Base-by-base conservation (phyloP, 768 basidiomycete genomes). In the Cyclocybe aegerita region DNA sequence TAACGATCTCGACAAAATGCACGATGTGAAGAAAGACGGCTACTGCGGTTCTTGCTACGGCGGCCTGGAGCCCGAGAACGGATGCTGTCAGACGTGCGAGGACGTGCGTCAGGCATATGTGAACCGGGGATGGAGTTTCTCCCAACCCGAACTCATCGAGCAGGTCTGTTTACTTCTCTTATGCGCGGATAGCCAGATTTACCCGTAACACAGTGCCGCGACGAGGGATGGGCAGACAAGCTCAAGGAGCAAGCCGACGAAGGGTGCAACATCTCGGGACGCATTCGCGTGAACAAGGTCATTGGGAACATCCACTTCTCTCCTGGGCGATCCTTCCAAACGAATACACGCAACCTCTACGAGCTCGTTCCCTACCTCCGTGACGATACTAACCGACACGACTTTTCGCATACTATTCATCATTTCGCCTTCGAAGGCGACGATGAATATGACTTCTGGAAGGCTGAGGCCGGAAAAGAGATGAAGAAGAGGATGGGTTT, bases 31-130 rank as follows among this genome's bases (percentile, higher is more conserved):
- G 65, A 68, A 78, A 43, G 68, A 71, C 0, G 77, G 75, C 51
- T 95, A 93, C 65, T 98, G 96, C 70, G 97, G 97, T 4, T 96
- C 93, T 4, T 99, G 97, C 70, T 99, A 90, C 58, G 97, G 97
- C 50, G 97, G 93, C 49, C 56, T 81, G 17, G 81, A 79, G 46
- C 88, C 93, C 2, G 76, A 74, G 39, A 70, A 68, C 63, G 94
- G 93, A 4, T 99, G 97, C 70, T 99, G 97, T 70, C 92, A 99
- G 65, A 86, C 85, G 39, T 99, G 97, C 67, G 97, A 99, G 64
- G 88, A 93, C 0, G 97, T 99, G 17, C 82, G 97, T 38, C 80
- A 86, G 66, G 77, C 93, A 30, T 99, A 99, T 71, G 78, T 91
- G 29, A 81, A 87, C 65, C 85, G 88, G 58, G 97, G 96, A 15